phyloP scores from a whole-genome alignment of 352 stramenopile genomes.

The Plasmopara halstedii region DNA sequence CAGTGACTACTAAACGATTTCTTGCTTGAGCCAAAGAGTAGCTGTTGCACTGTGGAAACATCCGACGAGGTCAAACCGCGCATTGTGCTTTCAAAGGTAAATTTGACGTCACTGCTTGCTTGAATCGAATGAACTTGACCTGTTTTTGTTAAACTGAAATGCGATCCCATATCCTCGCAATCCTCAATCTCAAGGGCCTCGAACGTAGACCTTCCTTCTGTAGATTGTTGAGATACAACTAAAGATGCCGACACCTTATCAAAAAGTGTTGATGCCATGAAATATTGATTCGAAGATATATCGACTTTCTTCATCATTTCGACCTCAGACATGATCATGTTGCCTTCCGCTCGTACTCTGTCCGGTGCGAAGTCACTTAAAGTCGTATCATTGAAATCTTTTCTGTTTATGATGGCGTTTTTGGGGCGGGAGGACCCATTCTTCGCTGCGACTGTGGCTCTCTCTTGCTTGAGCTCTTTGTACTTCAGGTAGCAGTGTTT shows the following conservation, averaged over 20 bases:
- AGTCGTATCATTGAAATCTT: background rate
- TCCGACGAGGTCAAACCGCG: slow-evolving; percentile 31
- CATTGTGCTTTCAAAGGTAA: slow-evolving; percentile 1
- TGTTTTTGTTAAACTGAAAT: slow-evolving; percentile 8
- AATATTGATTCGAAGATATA: slow-evolving; percentile 1
- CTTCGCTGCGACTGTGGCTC: slow-evolving; percentile 24
- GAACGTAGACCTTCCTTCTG: background rate
- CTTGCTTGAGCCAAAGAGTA: slow-evolving; percentile 50
- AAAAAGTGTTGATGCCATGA: background rate
- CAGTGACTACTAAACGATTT: slow-evolving; percentile 63
- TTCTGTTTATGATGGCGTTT: slow-evolving; percentile 6
- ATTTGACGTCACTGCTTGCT: background rate
- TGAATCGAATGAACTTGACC: background rate
- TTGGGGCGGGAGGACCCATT: slow-evolving; percentile 20
- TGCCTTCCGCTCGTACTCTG: background rate
- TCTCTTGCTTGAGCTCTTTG: slow-evolving; percentile 72
- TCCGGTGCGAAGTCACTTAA: background rate
- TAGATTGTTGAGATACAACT: slow-evolving; percentile 7
- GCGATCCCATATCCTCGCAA: slow-evolving; percentile 35
- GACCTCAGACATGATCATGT: slow-evolving; percentile 4
- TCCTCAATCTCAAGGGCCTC: slow-evolving; percentile 43
- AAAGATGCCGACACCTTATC: slow-evolving; percentile 4
- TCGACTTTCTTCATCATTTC: background rate
- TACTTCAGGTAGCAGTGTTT: slow-evolving; percentile 84
- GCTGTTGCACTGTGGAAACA: slow-evolving; percentile 34